Base-by-base conservation (phyloP, 805 yeast species). In the Metschnikowia continentalis region DNA sequence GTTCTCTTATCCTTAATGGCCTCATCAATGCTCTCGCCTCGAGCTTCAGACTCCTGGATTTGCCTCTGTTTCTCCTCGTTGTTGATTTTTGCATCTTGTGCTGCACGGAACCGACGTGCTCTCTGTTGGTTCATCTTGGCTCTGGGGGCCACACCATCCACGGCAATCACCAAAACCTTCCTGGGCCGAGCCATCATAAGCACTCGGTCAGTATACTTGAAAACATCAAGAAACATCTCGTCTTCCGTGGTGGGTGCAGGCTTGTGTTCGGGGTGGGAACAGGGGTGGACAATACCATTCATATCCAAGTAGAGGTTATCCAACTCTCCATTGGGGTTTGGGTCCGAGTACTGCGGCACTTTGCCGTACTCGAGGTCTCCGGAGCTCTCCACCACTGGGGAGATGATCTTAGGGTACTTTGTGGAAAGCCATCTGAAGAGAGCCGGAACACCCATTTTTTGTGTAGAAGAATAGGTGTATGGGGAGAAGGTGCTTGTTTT, bases 211-310 rank as follows among this genome's bases (percentile, higher is more conserved):
- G 99, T 94, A 65, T 94, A 94, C 59, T 83, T 84, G 71, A 94
- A 94, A 26, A 94, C 86, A 42, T 92, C 98, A 51, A 91, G 69
- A 75, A 94, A 83, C 99, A 94, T 94, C 63, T 94, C 97, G 54
- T 90, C 96, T 63, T 94, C 99, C 0, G 92, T 90, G 59, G 84
- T 95, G 11, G 99, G 99, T 0, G 99, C 86, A 0, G 97, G 96
- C 59, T 86, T 86, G 58, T 92, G 88, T 63, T 92, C 99, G 0
- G 99, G 99, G 68, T 94, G 99, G 2, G 97, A 86, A 75, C 98
- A 94, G 1, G 99, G 99, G 74, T 94, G 99, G 4, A 94, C 99
- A 63, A 94, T 94, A 74, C 98, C 99, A 66, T 94, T 94, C 99
- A 94, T 94, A 71, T 94, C 99, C 55, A 94, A 75, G 65, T 94